phyloP scores from a whole-genome alignment of 768 basidiomycete species.

The Leccinum aurantiacum region DNA sequence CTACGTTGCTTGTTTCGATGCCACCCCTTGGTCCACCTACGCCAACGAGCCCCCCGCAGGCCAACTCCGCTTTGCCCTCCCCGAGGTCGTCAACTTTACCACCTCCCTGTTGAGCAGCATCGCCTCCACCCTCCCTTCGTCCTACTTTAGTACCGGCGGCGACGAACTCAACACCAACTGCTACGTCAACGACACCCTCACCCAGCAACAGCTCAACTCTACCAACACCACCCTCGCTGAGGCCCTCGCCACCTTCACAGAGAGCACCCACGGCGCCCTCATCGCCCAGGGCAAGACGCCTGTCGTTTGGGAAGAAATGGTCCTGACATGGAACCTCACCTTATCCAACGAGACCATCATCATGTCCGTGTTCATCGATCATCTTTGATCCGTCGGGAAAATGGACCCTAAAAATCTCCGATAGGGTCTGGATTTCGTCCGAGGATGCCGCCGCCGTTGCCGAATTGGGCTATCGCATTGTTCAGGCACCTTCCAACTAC shows the following conservation, averaged over 20 bases:
- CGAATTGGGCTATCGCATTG: slow-evolving; percentile 40
- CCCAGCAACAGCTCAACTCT: slow-evolving; percentile 52
- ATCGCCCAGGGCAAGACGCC: slow-evolving; percentile 62
- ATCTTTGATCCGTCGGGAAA: not conserved
- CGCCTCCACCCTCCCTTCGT: slow-evolving; percentile 52
- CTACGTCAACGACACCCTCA: slow-evolving; percentile 60
- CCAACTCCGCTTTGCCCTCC: slow-evolving; percentile 71
- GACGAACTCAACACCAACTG: slow-evolving; percentile 76
- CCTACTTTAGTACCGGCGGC: slow-evolving; percentile 77
- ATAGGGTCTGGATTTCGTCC: slow-evolving; percentile 49
- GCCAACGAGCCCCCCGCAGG: slow-evolving; percentile 81
- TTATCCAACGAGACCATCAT: slow-evolving; percentile 44
- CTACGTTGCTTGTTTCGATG: slow-evolving; percentile 63
- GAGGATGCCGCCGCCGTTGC: slow-evolving; percentile 40
- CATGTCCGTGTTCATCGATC: slow-evolving; percentile 27
- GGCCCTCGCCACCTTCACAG: slow-evolving; percentile 63
- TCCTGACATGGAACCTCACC: slow-evolving; percentile 38
- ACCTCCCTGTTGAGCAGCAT: slow-evolving; percentile 51
- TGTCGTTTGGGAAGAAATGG: slow-evolving; percentile 80
- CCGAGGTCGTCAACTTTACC: slow-evolving; percentile 60
- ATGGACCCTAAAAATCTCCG: not conserved
- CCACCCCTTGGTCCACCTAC: slow-evolving; percentile 56
- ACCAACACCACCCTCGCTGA: slow-evolving; percentile 57
- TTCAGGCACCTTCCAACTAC: slow-evolving; percentile 51
- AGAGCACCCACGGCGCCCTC: slow-evolving; percentile 58